Evolutionary conservation across 2,329 filamentous ascomycete genomes (phyloP), one percentile per base, ranked within the genome.

Genomic region (Colletotrichum cereale): DNA sequence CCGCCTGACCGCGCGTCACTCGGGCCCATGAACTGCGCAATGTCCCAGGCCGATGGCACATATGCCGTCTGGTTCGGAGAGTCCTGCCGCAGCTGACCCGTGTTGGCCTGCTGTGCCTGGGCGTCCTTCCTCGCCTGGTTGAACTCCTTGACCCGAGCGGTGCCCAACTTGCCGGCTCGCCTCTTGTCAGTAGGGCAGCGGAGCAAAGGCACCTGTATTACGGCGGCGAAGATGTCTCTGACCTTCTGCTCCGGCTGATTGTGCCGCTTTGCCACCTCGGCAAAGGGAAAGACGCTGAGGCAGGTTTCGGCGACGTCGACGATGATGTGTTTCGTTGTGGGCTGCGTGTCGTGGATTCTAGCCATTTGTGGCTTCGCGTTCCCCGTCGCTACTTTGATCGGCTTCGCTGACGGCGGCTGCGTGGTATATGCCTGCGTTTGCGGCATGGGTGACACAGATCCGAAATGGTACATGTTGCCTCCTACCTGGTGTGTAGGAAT

Each of bases 271-370:
- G 85, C 85, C 5, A 87, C 80, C 40, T 81, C 80, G 5, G 80
- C 80, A 62, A 85, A 86, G 5, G 85, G 85, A 62, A 86, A 86
- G 4, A 77, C 77, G 60, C 81, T 80, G 74, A 85, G 82, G 53
- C 84, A 83, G 0, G 85, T 86, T 75, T 86, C 83, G 5, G 85
- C 84, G 29, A 87, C 82, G 75, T 87, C 85, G 31, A 86, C 82
- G 47, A 86, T 83, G 31, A 86, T 80, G 47, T 79, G 80, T 67
- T 82, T 83, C 34, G 79, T 79, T 52, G 79, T 78, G 40, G 73
- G 66, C 14, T 77, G 75, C 11, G 75, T 76, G 47, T 76, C 79
- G 60, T 71, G 66, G 21, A 44, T 18, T 50, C 53, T 60, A 11
- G 48, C 5, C 16, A 10, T 16, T 24, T 71, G 57, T 3, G 42